These are phyloP conservation scores for Priceomyces carsonii DNA, from an alignment of 805 yeast species.

Conservation along the genomic window DNA sequence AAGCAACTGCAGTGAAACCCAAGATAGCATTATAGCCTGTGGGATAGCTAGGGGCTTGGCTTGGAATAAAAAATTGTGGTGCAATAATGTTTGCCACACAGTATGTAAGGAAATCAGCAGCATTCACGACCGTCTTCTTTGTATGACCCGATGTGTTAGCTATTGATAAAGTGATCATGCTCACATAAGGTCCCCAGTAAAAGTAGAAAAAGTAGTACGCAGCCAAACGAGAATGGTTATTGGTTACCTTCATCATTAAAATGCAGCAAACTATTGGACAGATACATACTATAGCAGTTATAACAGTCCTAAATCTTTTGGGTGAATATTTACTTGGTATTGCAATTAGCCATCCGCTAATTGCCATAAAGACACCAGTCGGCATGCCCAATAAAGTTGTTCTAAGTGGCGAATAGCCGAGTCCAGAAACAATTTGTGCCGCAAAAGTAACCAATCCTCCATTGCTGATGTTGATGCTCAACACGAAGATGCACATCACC, in stretches of 20 bases:
- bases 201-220: slow-evolving; percentile 25
- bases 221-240: slow-evolving; percentile 30
- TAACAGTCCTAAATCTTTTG: slow-evolving; percentile 16
- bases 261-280: slow-evolving; percentile 17
- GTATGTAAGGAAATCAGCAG: too few species aligned
- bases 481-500: slow-evolving; percentile 29
- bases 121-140: too few species aligned
- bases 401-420: slow-evolving; percentile 23
- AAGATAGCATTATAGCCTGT: too few species aligned
- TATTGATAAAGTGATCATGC: slow-evolving; percentile 13
- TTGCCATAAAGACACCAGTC: slow-evolving; percentile 14
- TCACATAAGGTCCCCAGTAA: slow-evolving; percentile 29
- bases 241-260: slow-evolving; percentile 20
- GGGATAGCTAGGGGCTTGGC: too few species aligned
- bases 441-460: slow-evolving; percentile 24
- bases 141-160: too few species aligned
- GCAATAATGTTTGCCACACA: too few species aligned
- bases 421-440: slow-evolving; percentile 19
- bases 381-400: slow-evolving; percentile 16
- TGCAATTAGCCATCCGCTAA: slow-evolving; percentile 7
- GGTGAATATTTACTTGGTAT: slow-evolving; percentile 17
- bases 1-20: slow-evolving; percentile 17
- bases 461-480: slow-evolving; percentile 31
- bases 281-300: slow-evolving; percentile 24
- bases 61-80: too few species aligned